A percentile compares a stretch with the other conserved stretches of the same genome.
Evolutionary conservation across 176 grass and related monocot genomes (phyloP).

Genomic region (Triticum turgidum): DNA sequence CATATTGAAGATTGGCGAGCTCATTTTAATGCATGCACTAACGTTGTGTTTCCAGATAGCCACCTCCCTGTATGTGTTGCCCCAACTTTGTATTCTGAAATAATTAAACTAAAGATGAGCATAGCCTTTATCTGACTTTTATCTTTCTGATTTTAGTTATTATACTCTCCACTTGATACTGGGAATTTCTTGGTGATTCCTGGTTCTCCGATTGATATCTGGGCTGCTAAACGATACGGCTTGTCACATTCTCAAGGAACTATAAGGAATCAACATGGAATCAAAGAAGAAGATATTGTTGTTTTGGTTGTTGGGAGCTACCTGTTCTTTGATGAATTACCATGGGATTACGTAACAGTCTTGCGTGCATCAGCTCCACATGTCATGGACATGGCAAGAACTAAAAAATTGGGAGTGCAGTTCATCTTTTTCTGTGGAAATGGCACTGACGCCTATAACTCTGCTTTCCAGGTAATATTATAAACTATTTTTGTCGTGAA

Average conservation of each 20-base stretch:
- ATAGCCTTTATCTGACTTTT: conserved; percentile 31
- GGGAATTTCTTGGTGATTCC: conserved; percentile 92
- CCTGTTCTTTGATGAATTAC: conserved; percentile 76
- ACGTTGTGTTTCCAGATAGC: conserved; percentile 89
- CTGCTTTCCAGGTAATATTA: conserved; percentile 69
- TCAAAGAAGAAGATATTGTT: conserved; percentile 60
- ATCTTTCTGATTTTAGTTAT: conserved; percentile 62
- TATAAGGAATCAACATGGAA: conserved; percentile 57
- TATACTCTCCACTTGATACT: conserved; percentile 71
- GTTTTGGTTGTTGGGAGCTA: conserved; percentile 81
- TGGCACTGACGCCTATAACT: conserved; percentile 56
- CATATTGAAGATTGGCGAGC: conserved; percentile 79
- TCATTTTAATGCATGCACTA: conserved; percentile 70
- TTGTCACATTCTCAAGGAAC: conserved; percentile 48
- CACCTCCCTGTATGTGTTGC: conserved; percentile 66
- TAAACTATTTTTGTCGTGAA: conserved; percentile 6
- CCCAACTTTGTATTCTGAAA: conserved; percentile 9
- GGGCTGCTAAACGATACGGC: conserved; percentile 53
- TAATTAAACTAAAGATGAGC: conserved; percentile 27
- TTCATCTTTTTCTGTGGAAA: conserved; percentile 86
- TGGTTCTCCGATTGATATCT: conserved; percentile 69
- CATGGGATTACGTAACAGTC: conserved; percentile 66
- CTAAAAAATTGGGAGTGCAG: conserved; percentile 48
- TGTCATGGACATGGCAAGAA: conserved; percentile 55
- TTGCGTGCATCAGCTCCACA: conserved; percentile 61